Evolutionary conservation across 768 basidiomycete genomes (phyloP), one percentile per base, ranked within the genome.

Genomic region (Termitomyces sp.): DNA sequence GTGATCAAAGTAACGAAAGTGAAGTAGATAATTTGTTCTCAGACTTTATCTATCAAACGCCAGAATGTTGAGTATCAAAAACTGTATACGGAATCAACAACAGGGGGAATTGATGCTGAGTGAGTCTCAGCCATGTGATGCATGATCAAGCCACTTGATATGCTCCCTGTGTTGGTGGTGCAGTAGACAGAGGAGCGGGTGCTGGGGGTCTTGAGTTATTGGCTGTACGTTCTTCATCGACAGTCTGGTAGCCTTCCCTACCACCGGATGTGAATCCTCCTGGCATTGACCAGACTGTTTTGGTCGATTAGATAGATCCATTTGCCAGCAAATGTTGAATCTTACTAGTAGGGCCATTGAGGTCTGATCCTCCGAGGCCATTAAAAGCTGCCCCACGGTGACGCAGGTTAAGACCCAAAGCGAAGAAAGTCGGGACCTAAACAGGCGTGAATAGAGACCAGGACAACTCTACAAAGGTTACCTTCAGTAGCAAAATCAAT

Each of bases 261-360:
- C 74, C 75, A 38, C 71, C 64, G 5, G 83, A 81, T 0, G 85
- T 84, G 64, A 88, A 85, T 1, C 86, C 86, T 14, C 87, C 88
- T 4, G 88, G 88, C 88, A 89, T 89, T 20, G 87, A 82, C 88
- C 88, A 89, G 16, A 89, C 88, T 89, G 53, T n/a, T 12, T 55
- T 28, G 7, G 40, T 63, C 46, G 40, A 59, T 57, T 63, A 12
- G 58, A 55, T 48, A 23, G 56, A 43, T 32, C 8, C 32, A n/a
- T 30, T 40, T 35, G n/a, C 4, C 56, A 33, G 50, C n/a, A 23
- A 28, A 33, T 26, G 20, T 33, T 49, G 20, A 36, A 35, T 64
- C 71, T 32, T 63, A 83, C 88, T 83, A 20, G 87, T 86, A 26
- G 84, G 79, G 6, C 86, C 84, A 60, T 70, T 74, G 5, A 80